These are phyloP conservation scores for Suhomyces chickasaworum DNA, from an alignment of 1,139 yeast species.

Conservation along the genomic window DNA sequence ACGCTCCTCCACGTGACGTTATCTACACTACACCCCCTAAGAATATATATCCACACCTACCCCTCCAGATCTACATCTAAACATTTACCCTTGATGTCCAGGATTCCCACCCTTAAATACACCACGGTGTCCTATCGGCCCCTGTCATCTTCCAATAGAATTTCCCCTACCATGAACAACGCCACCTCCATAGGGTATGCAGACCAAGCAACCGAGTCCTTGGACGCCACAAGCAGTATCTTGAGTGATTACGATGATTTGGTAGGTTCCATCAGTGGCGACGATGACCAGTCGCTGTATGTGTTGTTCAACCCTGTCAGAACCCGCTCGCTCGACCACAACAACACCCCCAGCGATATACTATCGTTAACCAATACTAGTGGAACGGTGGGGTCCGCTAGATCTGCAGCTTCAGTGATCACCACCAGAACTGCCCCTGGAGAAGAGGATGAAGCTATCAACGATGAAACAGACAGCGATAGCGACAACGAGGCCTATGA, in stretches of 20 bases:
- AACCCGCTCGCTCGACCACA: constrained; percentile 20
- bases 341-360: constrained; percentile 32
- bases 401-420: constrained; percentile 3
- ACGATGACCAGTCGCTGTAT: constrained; percentile 44
- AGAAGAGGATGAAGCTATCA: constrained; percentile 25
- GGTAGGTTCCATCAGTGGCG: constrained; percentile 13
- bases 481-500: background rate
- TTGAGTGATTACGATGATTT: constrained; percentile 25
- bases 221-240: constrained; percentile 22
- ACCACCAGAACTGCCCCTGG: constrained; percentile 17
- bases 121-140: constrained; percentile 13
- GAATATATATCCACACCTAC: background rate
- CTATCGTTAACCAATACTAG: constrained; percentile 40
- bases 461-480: constrained; percentile 2
- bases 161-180: background rate
- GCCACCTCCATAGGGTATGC: constrained; percentile 5
- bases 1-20: constrained; percentile 18
- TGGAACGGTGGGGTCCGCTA: constrained; percentile 8
- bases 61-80: background rate
- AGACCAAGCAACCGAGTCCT: constrained; percentile 10
- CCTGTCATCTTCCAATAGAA: background rate
- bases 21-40: constrained; percentile 5
- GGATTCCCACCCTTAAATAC: constrained; percentile 10
- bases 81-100: background rate
- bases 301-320: constrained; percentile 43